Evolutionary conservation across 78 protist species (phyloP).

Genomic region (Dictyostelium discoideum): dicty_2.7 NC_007090.3:4734501-4735000

Average conservation of each 20-base stretch:
- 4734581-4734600: neutral
- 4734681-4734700: neutral
- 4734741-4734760: conserved; percentile 1
- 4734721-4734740: conserved; percentile 24
- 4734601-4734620: neutral
- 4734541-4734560: conserved; percentile 6
- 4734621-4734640: neutral
- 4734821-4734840: conserved; percentile 52
- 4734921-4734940: neutral
- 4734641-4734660: neutral
- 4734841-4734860: conserved; percentile 45
- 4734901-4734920: neutral
- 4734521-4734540: conserved; percentile 26
- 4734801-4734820: conserved; percentile 1
- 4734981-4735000: conserved; percentile 94
- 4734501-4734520: neutral
- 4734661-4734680: neutral
- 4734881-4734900: conserved; percentile 67
- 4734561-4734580: neutral
- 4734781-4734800: conserved; percentile 38
- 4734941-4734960: conserved; percentile 59
- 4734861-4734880: conserved; percentile 30
- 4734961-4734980: conserved; percentile 86
- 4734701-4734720: neutral
- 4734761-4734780: conserved; percentile 17